These are phyloP conservation scores for Harrya chromipes DNA, from an alignment of 768 basidiomycete genomes.

Conservation along the genomic window DNA sequence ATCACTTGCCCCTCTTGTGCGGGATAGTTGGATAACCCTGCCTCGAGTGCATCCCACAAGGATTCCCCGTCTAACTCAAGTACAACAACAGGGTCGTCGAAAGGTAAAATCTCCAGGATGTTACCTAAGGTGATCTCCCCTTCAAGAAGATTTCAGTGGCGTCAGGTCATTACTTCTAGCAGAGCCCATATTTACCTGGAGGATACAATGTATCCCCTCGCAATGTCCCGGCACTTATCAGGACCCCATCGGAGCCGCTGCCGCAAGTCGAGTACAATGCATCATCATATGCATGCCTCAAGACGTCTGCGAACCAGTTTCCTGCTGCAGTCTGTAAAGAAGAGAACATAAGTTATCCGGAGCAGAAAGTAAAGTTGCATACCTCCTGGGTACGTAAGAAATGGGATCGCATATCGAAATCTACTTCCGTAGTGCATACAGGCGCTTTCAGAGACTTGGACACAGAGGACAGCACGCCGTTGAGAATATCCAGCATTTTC, in stretches of 20 bases:
- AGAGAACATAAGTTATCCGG: neutral
- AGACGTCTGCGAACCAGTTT: conserved; percentile 85
- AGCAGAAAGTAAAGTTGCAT: conserved; percentile 2
- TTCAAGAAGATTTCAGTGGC: conserved; percentile 32
- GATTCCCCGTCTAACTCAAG: conserved; percentile 74
- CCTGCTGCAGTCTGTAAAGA: conserved; percentile 55
- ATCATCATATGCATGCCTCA: conserved; percentile 81
- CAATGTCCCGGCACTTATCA: conserved; percentile 80
- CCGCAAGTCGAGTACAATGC: conserved; percentile 53
- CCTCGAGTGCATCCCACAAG: conserved; percentile 79
- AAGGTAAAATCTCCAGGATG: conserved; percentile 85
- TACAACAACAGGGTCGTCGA: conserved; percentile 81
- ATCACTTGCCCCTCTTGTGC: conserved; percentile 81
- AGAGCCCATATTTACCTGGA: conserved; percentile 48
- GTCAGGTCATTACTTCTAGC: neutral
- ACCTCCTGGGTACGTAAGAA: conserved; percentile 74
- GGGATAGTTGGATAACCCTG: conserved; percentile 72
- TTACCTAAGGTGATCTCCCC: conserved; percentile 77
- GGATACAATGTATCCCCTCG: conserved; percentile 86
- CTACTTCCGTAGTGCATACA: conserved; percentile 65
- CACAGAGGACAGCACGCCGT: conserved; percentile 64
- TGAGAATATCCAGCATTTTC: conserved; percentile 54
- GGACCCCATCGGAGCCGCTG: conserved; percentile 73
- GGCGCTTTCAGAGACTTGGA: conserved; percentile 68
- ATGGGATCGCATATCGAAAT: conserved; percentile 73